Conservation (phyloP, 306 rosid genomes). For the Inga oerstediana region DNA sequence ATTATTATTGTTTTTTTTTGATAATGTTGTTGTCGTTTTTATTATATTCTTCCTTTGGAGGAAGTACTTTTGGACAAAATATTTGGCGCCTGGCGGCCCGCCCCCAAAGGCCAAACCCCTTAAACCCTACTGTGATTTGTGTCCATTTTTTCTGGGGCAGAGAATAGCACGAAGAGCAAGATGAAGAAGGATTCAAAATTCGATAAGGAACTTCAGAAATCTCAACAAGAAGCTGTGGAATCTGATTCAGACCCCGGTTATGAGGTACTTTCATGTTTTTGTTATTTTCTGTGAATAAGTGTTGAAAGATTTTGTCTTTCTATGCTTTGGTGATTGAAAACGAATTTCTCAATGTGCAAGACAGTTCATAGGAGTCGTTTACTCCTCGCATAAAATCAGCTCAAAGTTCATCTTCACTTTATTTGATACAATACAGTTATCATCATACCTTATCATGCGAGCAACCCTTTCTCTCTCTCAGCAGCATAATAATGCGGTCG, state of each 20-base stretch:
- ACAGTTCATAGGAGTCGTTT: not conserved
- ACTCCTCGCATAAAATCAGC: not conserved
- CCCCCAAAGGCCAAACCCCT: too few relatives aligned
- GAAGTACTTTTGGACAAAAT: too few relatives aligned
- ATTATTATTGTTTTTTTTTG: too few relatives aligned
- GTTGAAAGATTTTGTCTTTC: not conserved
- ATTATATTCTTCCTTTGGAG: too few relatives aligned
- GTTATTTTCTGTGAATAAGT: not conserved
- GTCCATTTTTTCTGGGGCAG: too few relatives aligned
- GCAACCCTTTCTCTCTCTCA: not conserved
- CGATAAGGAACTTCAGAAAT: not conserved
- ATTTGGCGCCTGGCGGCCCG: too few relatives aligned
- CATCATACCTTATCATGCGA: not conserved
- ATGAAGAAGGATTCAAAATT: constrained; percentile 23
- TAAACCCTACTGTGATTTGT: too few relatives aligned
- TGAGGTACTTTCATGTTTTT: constrained; percentile 29
- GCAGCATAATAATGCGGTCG: not conserved
- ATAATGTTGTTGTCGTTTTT: too few relatives aligned
- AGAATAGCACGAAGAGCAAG: not conserved
- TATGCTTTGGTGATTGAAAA: not conserved
- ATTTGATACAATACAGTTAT: not conserved
- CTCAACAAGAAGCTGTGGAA: not conserved
- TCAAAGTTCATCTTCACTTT: constrained; percentile 2
- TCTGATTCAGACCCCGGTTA: constrained; percentile 48
- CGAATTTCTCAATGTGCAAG: too few relatives aligned